Base-by-base conservation (phyloP, 2,329 filamentous ascomycete species). In the Pseudocercospora vitis region DNA sequence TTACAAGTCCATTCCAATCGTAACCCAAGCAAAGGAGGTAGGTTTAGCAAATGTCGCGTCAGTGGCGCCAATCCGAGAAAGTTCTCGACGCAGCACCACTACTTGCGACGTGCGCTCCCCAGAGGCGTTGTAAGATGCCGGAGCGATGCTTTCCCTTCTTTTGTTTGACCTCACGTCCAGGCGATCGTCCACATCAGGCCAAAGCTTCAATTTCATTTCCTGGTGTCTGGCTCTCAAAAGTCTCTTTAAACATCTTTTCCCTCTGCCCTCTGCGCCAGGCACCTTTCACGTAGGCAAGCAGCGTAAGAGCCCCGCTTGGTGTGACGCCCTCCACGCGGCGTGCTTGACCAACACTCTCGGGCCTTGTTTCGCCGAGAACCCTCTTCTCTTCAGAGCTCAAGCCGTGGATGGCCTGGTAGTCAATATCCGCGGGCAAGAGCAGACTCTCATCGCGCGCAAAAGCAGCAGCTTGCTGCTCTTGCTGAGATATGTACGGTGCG, bases 261-360 rank as follows among this genome's bases (percentile, higher is more conserved):
- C 65, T 65, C 46, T 63, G 60, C 53, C 70, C 67, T 42, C 37
- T 42, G 21, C 37, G 19, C 37, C 37, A 26, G 26, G 65, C 69
- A 2, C 73, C 74, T 60, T 75, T 76, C n/a, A 90, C 84, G 68
- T 82, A 81, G 19, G 76, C 78, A 53, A 92, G 71, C 57, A 94
- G 67, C 50, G 82, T 65, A 59, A 80, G 58, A 21, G 76, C 76
- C 0, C 77, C 78, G 24, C 71, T 68, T 0, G 78, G 76, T 55
- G 78, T 80, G n/a, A 80, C 79, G 2, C 92, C 92, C 71, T 99
- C 94, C 8, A 96, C 83, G 11, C 94, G 77, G 45, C 90, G 80
- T 26, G 92, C 92, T 79, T 96, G 94, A 0, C 89, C 92, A 18
- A 99, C 78, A 56, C 83, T 95, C 72, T 95, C 89, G 0, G 94